phyloP scores from a whole-genome alignment of 768 basidiomycete species.

The Agrocybe pediades region DNA sequence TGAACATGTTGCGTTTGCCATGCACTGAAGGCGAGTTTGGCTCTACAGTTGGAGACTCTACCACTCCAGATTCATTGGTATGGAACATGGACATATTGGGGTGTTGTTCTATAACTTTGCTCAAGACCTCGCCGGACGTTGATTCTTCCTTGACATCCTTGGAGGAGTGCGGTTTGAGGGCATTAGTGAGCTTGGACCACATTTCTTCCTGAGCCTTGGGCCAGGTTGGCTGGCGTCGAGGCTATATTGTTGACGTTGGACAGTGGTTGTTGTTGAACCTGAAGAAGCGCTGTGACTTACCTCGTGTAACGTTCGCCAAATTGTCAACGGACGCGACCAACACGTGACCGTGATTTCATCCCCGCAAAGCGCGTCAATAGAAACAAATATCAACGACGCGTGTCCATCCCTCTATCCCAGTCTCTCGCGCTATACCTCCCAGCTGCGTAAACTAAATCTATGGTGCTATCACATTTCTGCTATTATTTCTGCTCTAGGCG shows the following conservation, averaged over 20 bases:
- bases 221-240: conserved; percentile 2
- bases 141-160: conserved; percentile 29
- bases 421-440: too few relatives aligned
- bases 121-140: conserved; percentile 44
- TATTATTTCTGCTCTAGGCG: too few relatives aligned
- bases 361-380: conserved; percentile 6
- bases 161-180: conserved; percentile 46
- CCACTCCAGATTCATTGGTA: conserved; percentile 28
- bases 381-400: conserved; percentile 3
- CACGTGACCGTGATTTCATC: conserved; percentile 24
- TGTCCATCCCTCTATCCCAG: too few relatives aligned
- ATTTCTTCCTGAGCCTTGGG: conserved; percentile 29
- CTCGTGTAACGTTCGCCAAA: conserved; percentile 18
- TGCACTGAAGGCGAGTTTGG: conserved; percentile 54
- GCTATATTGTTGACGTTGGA: conserved; percentile 7
- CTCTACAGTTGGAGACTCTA: conserved; percentile 33
- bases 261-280: conserved; percentile 24
- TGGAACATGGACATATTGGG: conserved; percentile 64
- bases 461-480: too few relatives aligned
- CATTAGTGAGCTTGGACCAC: conserved; percentile 67
- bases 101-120: conserved; percentile 58
- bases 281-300: conserved; percentile 20
- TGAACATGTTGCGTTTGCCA: conserved; percentile 52
- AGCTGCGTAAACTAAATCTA: too few relatives aligned
- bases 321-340: conserved; percentile 24